Evolutionary conservation across 1,284 basidiomycete species (phyloP), one percentile per base, ranked within the genome.

Genomic region (Earliella scabrosa): DNA sequence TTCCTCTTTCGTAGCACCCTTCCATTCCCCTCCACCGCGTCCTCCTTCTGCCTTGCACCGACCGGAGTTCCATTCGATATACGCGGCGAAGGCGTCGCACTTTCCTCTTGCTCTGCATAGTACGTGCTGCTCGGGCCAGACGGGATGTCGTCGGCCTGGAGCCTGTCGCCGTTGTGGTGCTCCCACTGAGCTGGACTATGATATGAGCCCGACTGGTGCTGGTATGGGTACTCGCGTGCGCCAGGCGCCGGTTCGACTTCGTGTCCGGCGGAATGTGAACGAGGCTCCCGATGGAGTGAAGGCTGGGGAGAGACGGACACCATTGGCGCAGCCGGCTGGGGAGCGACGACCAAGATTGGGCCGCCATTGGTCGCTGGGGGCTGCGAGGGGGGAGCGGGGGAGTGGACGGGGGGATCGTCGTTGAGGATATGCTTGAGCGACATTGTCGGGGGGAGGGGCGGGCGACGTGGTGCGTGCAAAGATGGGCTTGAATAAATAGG

Each of bases 351-450:
- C 50, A 64, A 49, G 41, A 58, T 58, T 50, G 69, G 54, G 35
- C 56, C 61, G 49, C 56, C 50, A 47, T 59, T 59, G 35, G 54
- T 47, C 11, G 60, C 27, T 4, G 54, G 47, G 40, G 60, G 58
- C 52, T 63, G 63, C 8, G 61, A 48, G 20, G 62, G 36, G 18
- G 61, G 58, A 9, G 60, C 52, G 40, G 67, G 61, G 43, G 65
- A 61, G 46, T 64, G 63, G 26, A 61, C 57, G 16, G 66, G 66
- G n/a, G 75, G 75, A 60, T 87, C 83, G 74, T 88, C 83, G 73
- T 90, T 90, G 73, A 90, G 83, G 59, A 90, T 90, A 62, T 82
- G 80, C 65, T 82, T 84, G 69, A 90, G 82, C 50, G 88, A 90
- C 88, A 90, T 90, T 56, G 60, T 64, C 45, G 56, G 40, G 54